phyloP scores from a whole-genome alignment of 306 rosid species.

The Prunus padus region DNA sequence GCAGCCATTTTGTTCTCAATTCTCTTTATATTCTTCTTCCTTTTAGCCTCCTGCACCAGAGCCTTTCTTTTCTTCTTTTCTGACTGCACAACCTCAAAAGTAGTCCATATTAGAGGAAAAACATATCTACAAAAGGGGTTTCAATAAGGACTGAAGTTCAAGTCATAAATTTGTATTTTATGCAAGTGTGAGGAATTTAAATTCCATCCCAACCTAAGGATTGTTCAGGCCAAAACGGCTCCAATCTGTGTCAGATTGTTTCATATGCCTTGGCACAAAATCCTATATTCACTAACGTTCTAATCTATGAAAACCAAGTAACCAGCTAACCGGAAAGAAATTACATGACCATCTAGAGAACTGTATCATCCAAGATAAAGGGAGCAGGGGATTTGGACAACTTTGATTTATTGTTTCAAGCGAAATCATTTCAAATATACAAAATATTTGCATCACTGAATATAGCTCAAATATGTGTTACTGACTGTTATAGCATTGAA shows the following conservation, averaged over 20 bases:
- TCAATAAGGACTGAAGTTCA: not conserved
- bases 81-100: constrained; percentile 43
- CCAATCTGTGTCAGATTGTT: not conserved
- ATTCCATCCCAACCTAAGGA: not conserved
- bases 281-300: not conserved
- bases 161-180: not conserved
- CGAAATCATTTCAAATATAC: not conserved
- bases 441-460: not conserved
- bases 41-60: constrained; percentile 76
- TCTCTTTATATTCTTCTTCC: constrained; percentile 62
- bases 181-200: not conserved
- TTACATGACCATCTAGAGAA: not conserved
- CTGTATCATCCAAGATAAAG: not conserved
- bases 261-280: not conserved
- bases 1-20: constrained; percentile 96
- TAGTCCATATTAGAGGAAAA: constrained; percentile 18
- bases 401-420: not conserved
- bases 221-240: not conserved
- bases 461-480: not conserved
- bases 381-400: not conserved
- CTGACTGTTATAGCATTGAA: not conserved
- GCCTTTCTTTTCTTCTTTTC: constrained; percentile 76
- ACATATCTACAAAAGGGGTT: constrained; percentile 1
- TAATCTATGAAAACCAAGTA: not conserved
- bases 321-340: not conserved